Base-by-base conservation (phyloP, 1,284 basidiomycete genomes). In the Mycocalia duriaeana region DNA sequence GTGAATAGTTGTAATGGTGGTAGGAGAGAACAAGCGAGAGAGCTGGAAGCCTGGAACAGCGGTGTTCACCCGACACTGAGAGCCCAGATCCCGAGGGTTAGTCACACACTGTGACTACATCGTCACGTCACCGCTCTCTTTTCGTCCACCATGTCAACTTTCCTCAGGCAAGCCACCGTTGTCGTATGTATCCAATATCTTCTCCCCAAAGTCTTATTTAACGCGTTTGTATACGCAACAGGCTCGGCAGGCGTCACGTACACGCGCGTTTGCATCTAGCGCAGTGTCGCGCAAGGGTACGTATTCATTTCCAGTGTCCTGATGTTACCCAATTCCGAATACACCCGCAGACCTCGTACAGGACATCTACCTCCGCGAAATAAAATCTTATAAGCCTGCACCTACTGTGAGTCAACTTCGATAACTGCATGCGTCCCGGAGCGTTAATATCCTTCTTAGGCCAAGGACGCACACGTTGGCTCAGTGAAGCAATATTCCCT, bases 281-380 rank as follows among this genome's bases (percentile, higher is more conserved):
- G 71, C 77, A 35, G 73, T 73, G 53, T 65, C 78, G 49, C 85
- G 83, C 69, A 87, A 82, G 75, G 87, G 88, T 87, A 60, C 45
- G 76, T 70, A 11, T 23, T 23, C 31, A 42, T 42, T n/a, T 53
- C 31, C 43, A 42, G 40, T 46, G 42, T 41, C 49, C 47, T 44
- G 45, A 43, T 26, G 22, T 28, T 36, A 44, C 11, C 53, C 60
- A 53, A 67, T 67, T 60, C 68, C 67, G 67, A 68, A 58, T 69
- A 60, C 53, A 56, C 64, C 67, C 65, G 69, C 62, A 95, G 94
- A 96, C 75, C 74, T 95, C 60, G 77, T 97, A 49, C 91, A 95
- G 79, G 92, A 96, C 57, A 67, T 95, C 48, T 97, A 97, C 73
- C 61, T 97, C 58, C 84, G 79, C 63, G 89, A 95, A 75, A 79